Evolutionary conservation across 805 yeast genomes (phyloP).

Genomic region (Yarrowia divulgata): DNA sequence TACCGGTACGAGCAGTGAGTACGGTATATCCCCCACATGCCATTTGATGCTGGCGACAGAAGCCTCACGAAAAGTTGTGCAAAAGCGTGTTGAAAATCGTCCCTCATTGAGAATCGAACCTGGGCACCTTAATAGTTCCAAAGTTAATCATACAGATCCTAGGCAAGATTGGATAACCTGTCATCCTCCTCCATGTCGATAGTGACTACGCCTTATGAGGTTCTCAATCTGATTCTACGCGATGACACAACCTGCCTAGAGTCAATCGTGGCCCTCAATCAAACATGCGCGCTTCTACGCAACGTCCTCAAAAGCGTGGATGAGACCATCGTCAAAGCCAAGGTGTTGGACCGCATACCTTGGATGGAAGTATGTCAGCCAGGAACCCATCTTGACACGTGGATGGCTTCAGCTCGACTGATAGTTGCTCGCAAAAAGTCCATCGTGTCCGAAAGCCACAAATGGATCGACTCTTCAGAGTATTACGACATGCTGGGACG

Average conservation of each 20-base stretch:
- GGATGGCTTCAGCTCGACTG: background rate
- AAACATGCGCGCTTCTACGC: background rate
- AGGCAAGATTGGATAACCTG: background rate
- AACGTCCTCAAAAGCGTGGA: background rate
- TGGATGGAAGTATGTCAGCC: conserved; percentile 7
- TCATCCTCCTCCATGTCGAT: background rate
- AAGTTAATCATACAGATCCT: background rate
- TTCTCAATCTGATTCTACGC: background rate
- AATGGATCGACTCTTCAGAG: background rate
- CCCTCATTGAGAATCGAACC: too few relatives aligned
- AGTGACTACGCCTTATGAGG: background rate
- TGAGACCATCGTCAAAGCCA: background rate
- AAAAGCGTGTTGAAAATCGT: too few relatives aligned
- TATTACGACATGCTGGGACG: background rate
- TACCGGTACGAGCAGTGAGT: too few relatives aligned
- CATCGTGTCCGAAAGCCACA: background rate
- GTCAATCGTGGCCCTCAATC: background rate
- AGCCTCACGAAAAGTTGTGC: too few relatives aligned
- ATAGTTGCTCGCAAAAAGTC: background rate
- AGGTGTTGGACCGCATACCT: background rate
- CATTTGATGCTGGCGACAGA: too few relatives aligned
- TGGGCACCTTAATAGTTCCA: too few relatives aligned
- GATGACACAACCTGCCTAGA: background rate
- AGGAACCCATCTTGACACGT: background rate
- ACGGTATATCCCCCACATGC: too few relatives aligned